These are phyloP conservation scores for Xylaria bambusicola DNA, from an alignment of 495 filamentous ascomycete genomes.

Conservation along the genomic window DNA sequence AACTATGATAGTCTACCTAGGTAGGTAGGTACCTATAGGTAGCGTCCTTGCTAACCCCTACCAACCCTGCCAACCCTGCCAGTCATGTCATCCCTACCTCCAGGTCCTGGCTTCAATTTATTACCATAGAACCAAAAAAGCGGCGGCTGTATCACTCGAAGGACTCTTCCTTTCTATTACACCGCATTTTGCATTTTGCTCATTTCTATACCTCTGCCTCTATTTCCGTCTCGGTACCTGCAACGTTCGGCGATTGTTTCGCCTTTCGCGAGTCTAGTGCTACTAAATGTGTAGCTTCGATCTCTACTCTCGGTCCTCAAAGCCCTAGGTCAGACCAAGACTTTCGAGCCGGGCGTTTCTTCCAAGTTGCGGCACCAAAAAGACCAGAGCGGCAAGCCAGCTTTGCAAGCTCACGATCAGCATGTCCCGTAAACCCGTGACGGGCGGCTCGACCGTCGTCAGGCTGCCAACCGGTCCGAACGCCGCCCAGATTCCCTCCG, in stretches of 20 bases:
- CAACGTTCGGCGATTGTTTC: neutral
- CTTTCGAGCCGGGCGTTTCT: neutral
- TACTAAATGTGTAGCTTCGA: slow-evolving; percentile 3
- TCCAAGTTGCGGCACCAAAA: neutral
- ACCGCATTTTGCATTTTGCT: no score
- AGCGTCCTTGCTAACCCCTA: no score
- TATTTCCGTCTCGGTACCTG: neutral
- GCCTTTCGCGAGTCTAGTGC: neutral
- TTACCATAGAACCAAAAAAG: neutral
- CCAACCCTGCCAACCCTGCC: no score
- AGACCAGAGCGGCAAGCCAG: neutral
- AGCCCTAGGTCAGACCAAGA: neutral
- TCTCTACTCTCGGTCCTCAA: neutral
- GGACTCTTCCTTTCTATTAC: no score
- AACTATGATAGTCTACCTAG: no score
- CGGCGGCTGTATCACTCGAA: no score
- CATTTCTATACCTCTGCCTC: neutral
- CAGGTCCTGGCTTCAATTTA: neutral
- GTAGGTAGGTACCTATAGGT: no score
- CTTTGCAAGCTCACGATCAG: neutral
- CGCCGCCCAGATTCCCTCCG: slow-evolving; percentile 44
- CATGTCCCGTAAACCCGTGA: slow-evolving; percentile 36
- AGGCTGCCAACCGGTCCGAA: slow-evolving; percentile 15
- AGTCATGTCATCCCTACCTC: no score
- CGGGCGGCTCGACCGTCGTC: slow-evolving; percentile 12